Base-by-base conservation (phyloP, 176 grass and related monocot genomes). In the maize (Zea mays) region DNA sequence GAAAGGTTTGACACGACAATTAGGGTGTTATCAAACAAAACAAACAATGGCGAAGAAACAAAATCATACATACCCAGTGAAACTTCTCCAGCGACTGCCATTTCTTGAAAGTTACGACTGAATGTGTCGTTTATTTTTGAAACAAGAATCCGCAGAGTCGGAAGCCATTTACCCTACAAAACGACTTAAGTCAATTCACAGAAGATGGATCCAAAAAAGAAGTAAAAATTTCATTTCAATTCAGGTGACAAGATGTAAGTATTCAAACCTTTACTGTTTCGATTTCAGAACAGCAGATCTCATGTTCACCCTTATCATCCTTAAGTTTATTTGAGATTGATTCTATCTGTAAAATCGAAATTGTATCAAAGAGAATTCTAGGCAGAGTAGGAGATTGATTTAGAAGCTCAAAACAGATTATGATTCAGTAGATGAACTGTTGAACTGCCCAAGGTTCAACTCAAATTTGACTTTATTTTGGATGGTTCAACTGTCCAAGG, bases 61-160 rank as follows among this genome's bases (percentile, higher is more conserved):
- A n/a, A 19, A 51, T 41, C 27, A 48, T 72, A 56, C 45, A 62
- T 81, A 98, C 95, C 95, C 43, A 98, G 76, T 67, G 89, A 94
- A 82, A 98, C 89, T 90, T 98, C 95, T 81, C 95, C 95, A 80
- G 95, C 91, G 86, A 98, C 89, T 76, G 95, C 95, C 95, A 98
- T 98, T 79, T 98, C 95, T 92, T 94, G 95, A 82, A 98, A 98
- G 77, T 98, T 98, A 68, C 10, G 85, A 81, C 91, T 86, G 71
- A 94, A 98, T 20, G 89, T 98, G 36, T 86, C 87, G 56, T 94
- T 98, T 92, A 94, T 98, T 90, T 86, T 94, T 63, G 85, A 75
- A 75, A 98, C 89, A 75, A 98, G 91, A 75, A 62, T 67, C 42
- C 83, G 85, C 81, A 98, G 80, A 57, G 86, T 92, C 40, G 87